Evolutionary conservation across 768 basidiomycete genomes (phyloP), one percentile per base, ranked within the genome.

Genomic region (Tulasnella calospora): DNA sequence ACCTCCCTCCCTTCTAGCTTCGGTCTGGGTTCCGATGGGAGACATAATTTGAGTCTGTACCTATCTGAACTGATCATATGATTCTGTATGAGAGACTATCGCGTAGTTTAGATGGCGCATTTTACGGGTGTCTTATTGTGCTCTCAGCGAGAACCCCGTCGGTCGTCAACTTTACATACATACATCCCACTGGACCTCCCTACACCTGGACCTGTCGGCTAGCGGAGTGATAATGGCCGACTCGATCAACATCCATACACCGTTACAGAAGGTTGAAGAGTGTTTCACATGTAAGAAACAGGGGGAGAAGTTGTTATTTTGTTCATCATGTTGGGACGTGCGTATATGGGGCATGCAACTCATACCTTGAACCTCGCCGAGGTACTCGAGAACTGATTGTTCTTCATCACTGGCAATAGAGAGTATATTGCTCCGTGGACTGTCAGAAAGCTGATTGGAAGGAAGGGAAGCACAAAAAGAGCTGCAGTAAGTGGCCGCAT

Each of bases 381-480:
- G 30, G 61, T 30, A 61, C 33, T 30, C 61, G 30, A 12, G 30
- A 67, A 30, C 61, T 67, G 61, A 67, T 35, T 23, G 21, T 23
- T 5, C 61, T 15, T 67, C 61, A 23, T 30, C 33, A 9, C 27
- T 35, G 61, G 13, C 9, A 6, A 35, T 67, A 78, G 77, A 30
- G 77, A 46, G 44, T 57, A 46, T 78, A 78, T 27, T 78, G 77
- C 70, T 78, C 69, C 27, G 27, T n/a, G 77, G 70, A 78, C 6
- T 78, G 77, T 72, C 77, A 78, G 55, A 71, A 33, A 12, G n/a
- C 44, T 12, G 77, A 78, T 40, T 78, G 77, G 77, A 78, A 78
- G 38, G 35, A 70, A 33, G 77, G 71, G 13, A 33, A 33, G n/a
- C 69, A 78, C 40, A 78, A 71, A 36, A 57, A 15, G 33, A n/a